phyloP scores from a whole-genome alignment of 2,329 filamentous ascomycete species.

The Leptographium lundbergii region DNA sequence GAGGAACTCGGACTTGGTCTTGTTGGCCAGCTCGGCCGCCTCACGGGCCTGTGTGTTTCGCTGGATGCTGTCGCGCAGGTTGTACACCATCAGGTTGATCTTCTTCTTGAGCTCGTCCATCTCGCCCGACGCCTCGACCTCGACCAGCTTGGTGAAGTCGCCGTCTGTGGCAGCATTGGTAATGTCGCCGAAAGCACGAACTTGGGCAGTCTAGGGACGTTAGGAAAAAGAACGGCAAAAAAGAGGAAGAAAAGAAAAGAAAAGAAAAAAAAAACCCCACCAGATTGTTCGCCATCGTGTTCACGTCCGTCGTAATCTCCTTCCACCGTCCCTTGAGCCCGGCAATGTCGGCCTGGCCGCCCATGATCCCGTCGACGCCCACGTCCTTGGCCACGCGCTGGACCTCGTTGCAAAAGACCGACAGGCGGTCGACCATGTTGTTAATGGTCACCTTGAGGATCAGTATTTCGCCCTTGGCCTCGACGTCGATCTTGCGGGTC shows the following conservation, averaged over 20 bases:
- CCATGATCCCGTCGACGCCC: conserved; percentile 96
- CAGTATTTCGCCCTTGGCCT: conserved; percentile 88
- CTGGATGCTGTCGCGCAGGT: conserved; percentile 89
- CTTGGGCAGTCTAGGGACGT: conserved; percentile 69
- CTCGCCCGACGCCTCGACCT: conserved; percentile 92
- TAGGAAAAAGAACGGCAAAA: not conserved
- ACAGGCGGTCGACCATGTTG: conserved; percentile 93
- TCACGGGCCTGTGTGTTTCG: conserved; percentile 87
- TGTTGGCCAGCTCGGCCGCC: conserved; percentile 90
- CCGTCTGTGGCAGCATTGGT: conserved; percentile 96
- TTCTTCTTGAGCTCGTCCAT: conserved; percentile 99
- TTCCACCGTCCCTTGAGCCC: conserved; percentile 93
- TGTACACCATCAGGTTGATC: conserved; percentile 99
- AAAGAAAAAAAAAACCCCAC: conserved; percentile 22
- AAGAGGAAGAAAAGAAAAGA: not conserved
- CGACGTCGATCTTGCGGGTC: conserved; percentile 89
- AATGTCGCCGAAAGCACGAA: conserved; percentile 94
- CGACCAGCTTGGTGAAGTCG: conserved; percentile 93
- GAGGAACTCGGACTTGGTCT: conserved; percentile 95
- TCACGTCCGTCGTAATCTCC: conserved; percentile 93
- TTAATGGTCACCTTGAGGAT: conserved; percentile 95
- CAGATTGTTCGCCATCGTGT: conserved; percentile 70
- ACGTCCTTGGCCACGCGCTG: conserved; percentile 94
- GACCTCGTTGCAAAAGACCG: conserved; percentile 91
- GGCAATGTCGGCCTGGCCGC: conserved; percentile 87